These are phyloP conservation scores for Kwoniella shandongensis DNA, from an alignment of 768 basidiomycete species.

Conservation along the genomic window DNA sequence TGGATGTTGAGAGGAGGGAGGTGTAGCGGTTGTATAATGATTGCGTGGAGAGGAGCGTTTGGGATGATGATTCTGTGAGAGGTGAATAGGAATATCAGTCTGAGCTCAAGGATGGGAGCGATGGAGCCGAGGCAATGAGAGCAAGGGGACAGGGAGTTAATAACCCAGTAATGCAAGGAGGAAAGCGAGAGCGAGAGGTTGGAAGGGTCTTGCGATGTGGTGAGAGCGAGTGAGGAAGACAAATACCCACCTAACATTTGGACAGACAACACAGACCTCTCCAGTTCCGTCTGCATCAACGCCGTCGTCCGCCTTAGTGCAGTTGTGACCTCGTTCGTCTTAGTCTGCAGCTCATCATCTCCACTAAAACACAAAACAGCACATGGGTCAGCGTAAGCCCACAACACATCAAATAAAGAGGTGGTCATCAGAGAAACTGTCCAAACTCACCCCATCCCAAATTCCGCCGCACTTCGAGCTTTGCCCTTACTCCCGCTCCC, in stretches of 20 bases:
- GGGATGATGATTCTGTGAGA: slow-evolving; percentile 69
- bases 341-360: slow-evolving; percentile 82
- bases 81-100: no score
- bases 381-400: background rate
- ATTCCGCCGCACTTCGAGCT: slow-evolving; percentile 52
- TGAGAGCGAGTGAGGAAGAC: background rate
- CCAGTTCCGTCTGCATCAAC: slow-evolving; percentile 88
- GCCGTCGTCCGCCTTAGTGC: slow-evolving; percentile 78
- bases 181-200: background rate
- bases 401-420: no score
- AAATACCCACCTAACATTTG: slow-evolving; percentile 74
- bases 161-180: background rate
- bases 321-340: slow-evolving; percentile 85
- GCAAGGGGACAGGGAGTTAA: no score
- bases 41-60: slow-evolving; percentile 71
- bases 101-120: no score
- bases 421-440: background rate
- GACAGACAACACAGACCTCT: slow-evolving; percentile 76
- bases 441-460: slow-evolving; percentile 68
- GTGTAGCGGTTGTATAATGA: slow-evolving; percentile 66
- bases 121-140: no score
- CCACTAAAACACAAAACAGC: no score
- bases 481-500: slow-evolving; percentile 47
- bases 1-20: slow-evolving; percentile 66
- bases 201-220: background rate